A percentile compares a stretch with the other conserved stretches of the same genome.
These are phyloP conservation scores for Fonsecaea multimorphosa DNA, from an alignment of 2,329 filamentous ascomycete genomes.

Conservation along the genomic window DNA sequence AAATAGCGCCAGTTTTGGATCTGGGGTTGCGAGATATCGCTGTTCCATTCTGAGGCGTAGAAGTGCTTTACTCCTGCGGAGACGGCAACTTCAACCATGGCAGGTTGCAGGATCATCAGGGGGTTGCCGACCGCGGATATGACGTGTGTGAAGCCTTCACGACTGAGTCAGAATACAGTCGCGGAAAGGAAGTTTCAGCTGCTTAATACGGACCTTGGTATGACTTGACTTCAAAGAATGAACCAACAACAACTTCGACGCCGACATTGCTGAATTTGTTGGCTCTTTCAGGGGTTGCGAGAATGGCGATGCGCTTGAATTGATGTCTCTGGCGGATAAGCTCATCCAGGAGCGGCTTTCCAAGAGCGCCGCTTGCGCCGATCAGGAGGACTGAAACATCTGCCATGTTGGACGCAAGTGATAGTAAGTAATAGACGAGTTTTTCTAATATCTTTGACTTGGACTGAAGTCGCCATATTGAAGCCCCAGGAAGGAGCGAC, in stretches of 20 bases:
- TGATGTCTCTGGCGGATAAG: slow-evolving; percentile 17
- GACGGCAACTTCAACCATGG: slow-evolving; percentile 49
- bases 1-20: slow-evolving; percentile 25
- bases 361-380: slow-evolving; percentile 19
- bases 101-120: slow-evolving; percentile 21
- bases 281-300: slow-evolving; percentile 19
- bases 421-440: neutral
- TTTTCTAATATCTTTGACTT: neutral
- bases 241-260: slow-evolving; percentile 22
- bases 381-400: slow-evolving; percentile 22
- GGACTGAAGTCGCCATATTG: neutral
- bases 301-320: slow-evolving; percentile 23
- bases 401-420: slow-evolving; percentile 1
- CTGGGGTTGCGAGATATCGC: slow-evolving; percentile 21
- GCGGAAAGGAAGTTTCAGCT: neutral
- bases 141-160: slow-evolving; percentile 22
- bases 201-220: slow-evolving; percentile 11
- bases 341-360: slow-evolving; percentile 23
- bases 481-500: neutral
- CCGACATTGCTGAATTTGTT: slow-evolving; percentile 16
- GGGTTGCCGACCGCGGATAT: slow-evolving; percentile 23
- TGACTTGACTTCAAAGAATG: slow-evolving; percentile 11
- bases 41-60: slow-evolving; percentile 46
- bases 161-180: neutral
- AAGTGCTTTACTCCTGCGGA: slow-evolving; percentile 50